These are phyloP conservation scores for Pythium folliculosum DNA, from an alignment of 352 stramenopile genomes.

Conservation along the genomic window DNA sequence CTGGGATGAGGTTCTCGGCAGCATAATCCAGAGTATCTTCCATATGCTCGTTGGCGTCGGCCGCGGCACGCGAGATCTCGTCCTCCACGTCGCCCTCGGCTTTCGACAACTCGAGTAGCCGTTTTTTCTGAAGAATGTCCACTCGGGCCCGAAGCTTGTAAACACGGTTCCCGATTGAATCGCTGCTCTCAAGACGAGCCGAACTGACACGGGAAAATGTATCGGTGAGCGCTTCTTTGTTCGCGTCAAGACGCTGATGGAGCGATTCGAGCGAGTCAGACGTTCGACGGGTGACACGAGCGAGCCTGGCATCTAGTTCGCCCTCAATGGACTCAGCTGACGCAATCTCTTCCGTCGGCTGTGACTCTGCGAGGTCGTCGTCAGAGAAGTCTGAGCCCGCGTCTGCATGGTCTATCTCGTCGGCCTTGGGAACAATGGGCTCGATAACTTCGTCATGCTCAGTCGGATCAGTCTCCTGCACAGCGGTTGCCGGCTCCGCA, in stretches of 20 bases:
- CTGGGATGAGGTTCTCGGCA: conserved; percentile 24
- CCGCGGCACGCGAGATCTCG: conserved; percentile 15
- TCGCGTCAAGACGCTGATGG: conserved; percentile 24
- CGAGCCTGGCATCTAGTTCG: conserved; percentile 6
- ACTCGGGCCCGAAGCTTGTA: conserved; percentile 21
- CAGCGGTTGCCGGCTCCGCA: background rate
- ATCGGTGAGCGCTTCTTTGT: conserved; percentile 21
- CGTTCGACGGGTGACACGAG: conserved; percentile 5
- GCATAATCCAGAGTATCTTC: conserved; percentile 38
- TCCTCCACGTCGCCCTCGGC: conserved; percentile 21
- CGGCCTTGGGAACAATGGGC: background rate
- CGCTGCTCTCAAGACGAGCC: conserved; percentile 24
- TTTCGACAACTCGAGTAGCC: conserved; percentile 27
- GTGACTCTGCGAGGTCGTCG: background rate
- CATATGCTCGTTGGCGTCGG: conserved; percentile 27
- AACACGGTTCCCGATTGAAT: conserved; percentile 25
- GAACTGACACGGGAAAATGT: conserved; percentile 31
- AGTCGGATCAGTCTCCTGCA: background rate
- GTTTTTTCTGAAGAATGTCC: conserved; percentile 32
- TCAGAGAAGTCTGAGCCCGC: background rate
- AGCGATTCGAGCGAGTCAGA: conserved; percentile 26
- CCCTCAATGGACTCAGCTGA: conserved; percentile 6
- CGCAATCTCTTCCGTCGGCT: background rate
- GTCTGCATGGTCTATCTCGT: background rate
- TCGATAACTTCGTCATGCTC: background rate